These are phyloP conservation scores for Xylaria longipes DNA, from an alignment of 495 filamentous ascomycete genomes.

Conservation along the genomic window DNA sequence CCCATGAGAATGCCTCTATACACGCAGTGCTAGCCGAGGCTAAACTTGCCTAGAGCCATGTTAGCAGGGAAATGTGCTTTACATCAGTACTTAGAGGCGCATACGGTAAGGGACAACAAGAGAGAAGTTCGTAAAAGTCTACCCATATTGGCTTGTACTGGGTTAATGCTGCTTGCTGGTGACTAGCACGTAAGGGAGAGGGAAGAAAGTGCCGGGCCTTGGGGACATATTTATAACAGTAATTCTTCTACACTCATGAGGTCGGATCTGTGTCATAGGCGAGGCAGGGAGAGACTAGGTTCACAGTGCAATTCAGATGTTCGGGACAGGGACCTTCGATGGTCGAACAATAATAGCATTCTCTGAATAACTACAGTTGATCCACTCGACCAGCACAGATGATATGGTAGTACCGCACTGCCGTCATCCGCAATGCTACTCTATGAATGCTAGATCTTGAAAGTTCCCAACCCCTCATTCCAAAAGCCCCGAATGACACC, in stretches of 20 bases:
- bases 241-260: not conserved
- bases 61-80: not conserved
- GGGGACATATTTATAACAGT: not conserved
- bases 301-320: not conserved
- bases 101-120: not conserved
- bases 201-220: not conserved
- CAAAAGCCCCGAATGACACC: not conserved
- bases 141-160: slow-evolving; percentile 8
- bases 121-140: not conserved
- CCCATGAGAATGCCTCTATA: slow-evolving; percentile 17
- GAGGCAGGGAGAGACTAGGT: not conserved
- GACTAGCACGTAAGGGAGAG: not conserved
- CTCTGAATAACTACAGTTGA: not conserved
- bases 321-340: not conserved
- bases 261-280: not conserved
- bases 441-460: not conserved
- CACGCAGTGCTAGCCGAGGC: slow-evolving; percentile 7
- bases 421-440: not conserved
- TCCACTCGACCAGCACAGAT: not conserved
- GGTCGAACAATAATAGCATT: not conserved
- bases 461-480: not conserved
- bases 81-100: not conserved
- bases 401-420: not conserved
- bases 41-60: not conserved
- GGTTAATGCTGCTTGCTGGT: not conserved